Conservation (phyloP, 2,329 filamentous ascomycete species). For the Trichophyton simii region DNA sequence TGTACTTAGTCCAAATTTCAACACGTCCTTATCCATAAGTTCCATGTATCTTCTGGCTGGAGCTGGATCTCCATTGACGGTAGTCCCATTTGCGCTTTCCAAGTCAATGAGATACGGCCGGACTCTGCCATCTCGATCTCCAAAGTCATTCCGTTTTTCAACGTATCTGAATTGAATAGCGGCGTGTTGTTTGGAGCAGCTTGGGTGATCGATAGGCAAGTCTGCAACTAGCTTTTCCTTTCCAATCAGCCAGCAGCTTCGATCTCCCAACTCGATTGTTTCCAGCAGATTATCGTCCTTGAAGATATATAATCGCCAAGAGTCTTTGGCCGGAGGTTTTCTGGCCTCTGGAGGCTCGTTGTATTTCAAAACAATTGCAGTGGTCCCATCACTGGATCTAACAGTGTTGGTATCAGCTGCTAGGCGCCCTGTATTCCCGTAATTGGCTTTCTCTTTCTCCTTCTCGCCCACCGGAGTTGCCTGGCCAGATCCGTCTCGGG, state of each 20-base stretch:
- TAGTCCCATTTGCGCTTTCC: conserved; percentile 84
- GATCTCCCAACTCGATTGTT: conserved; percentile 60
- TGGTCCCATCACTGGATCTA: conserved; percentile 43
- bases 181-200: conserved; percentile 88
- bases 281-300: conserved; percentile 70
- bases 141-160: conserved; percentile 73
- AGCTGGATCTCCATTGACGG: conserved; percentile 61
- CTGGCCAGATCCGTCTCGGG: conserved; percentile 18
- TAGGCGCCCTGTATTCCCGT: conserved; percentile 62
- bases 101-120: conserved; percentile 87
- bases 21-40: conserved; percentile 73
- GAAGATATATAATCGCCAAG: conserved; percentile 89
- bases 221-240: conserved; percentile 72
- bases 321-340: conserved; percentile 64
- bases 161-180: conserved; percentile 85
- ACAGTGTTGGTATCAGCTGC: conserved; percentile 82
- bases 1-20: conserved; percentile 76
- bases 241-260: conserved; percentile 85
- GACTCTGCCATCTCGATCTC: conserved; percentile 66
- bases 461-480: conserved; percentile 23
- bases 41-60: conserved; percentile 73
- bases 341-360: conserved; percentile 89
- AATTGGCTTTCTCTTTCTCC: conserved; percentile 82
- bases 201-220: conserved; percentile 74
- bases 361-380: conserved; percentile 76